phyloP scores from a whole-genome alignment of 2,329 filamentous ascomycete species.

The Venturia carpophila region DNA sequence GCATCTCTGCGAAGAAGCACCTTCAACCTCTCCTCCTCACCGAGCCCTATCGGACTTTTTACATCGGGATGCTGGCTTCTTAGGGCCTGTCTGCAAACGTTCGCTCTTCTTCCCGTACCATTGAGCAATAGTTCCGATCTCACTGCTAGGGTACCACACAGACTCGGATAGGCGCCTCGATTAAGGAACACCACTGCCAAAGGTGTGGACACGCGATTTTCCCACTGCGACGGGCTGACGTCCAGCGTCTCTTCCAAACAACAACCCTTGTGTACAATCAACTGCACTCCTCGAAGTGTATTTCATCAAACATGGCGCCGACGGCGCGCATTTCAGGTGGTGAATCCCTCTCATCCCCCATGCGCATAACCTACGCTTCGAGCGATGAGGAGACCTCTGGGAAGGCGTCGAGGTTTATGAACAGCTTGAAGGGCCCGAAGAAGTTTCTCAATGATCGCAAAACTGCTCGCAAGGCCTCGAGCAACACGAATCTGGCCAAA shows the following conservation, averaged over 20 bases:
- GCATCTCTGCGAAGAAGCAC: slow-evolving; percentile 1
- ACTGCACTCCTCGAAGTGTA: not conserved
- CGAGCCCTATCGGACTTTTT: slow-evolving; percentile 7
- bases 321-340: slow-evolving; percentile 12
- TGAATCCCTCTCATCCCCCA: slow-evolving; percentile 15
- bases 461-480: slow-evolving; percentile 2
- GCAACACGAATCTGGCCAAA: not conserved
- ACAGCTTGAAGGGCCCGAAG: slow-evolving; percentile 4
- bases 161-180: not conserved
- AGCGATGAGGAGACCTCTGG: slow-evolving; percentile 16
- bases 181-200: not conserved
- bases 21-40: not conserved
- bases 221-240: not conserved
- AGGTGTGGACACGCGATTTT: not conserved
- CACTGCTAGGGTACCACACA: slow-evolving; percentile 9
- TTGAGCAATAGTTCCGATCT: slow-evolving; percentile 2
- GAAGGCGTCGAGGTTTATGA: slow-evolving; percentile 10
- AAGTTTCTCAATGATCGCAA: not conserved
- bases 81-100: not conserved
- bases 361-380: slow-evolving; percentile 16
- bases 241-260: slow-evolving; percentile 13
- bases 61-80: slow-evolving; percentile 7
- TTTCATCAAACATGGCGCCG: slow-evolving; percentile 11
- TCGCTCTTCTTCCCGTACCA: slow-evolving; percentile 8
- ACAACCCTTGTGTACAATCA: not conserved